Evolutionary conservation across 345 rosid genomes (phyloP).

Genomic region (Eucalyptus leucophloia): DNA sequence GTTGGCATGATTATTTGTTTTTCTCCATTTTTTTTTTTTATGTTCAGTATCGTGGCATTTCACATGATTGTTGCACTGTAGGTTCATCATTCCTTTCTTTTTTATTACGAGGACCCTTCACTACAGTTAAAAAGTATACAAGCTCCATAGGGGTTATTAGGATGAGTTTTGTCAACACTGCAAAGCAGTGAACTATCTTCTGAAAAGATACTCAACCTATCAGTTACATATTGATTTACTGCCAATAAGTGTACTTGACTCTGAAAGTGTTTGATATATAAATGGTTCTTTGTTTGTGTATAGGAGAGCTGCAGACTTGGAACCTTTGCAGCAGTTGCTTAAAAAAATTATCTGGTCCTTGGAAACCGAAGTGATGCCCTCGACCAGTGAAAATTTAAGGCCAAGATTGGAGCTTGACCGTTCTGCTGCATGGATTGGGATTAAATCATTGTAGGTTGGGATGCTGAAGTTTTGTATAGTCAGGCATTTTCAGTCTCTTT

Average conservation of each 20-base stretch:
- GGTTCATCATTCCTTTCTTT: neutral
- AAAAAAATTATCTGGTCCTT: conserved; percentile 60
- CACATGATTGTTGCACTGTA: neutral
- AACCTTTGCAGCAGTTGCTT: conserved; percentile 86
- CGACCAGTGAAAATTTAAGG: conserved; percentile 42
- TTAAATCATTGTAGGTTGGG: conserved; percentile 68
- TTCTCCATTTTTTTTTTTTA: neutral
- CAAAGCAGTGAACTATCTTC: neutral
- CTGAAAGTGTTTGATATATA: neutral
- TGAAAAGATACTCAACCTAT: neutral
- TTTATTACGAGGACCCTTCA: neutral
- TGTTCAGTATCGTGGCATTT: neutral
- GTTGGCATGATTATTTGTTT: neutral
- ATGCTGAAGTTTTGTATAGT: neutral
- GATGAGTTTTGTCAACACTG: neutral
- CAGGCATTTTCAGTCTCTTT: neutral
- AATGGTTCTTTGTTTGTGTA: conserved; percentile 4
- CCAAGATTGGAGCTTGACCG: conserved; percentile 67
- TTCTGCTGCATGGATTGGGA: conserved; percentile 78
- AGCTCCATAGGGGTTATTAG: neutral
- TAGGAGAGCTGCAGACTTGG: conserved; percentile 87
- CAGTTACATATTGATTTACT: neutral
- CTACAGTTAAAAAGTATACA: neutral
- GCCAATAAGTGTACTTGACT: neutral
- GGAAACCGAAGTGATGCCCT: conserved; percentile 74